A percentile compares a stretch with the other conserved stretches of the same genome.
Evolutionary conservation across 2,329 filamentous ascomycete species (phyloP).

Genomic region (Diaporthe citrichinensis): DNA sequence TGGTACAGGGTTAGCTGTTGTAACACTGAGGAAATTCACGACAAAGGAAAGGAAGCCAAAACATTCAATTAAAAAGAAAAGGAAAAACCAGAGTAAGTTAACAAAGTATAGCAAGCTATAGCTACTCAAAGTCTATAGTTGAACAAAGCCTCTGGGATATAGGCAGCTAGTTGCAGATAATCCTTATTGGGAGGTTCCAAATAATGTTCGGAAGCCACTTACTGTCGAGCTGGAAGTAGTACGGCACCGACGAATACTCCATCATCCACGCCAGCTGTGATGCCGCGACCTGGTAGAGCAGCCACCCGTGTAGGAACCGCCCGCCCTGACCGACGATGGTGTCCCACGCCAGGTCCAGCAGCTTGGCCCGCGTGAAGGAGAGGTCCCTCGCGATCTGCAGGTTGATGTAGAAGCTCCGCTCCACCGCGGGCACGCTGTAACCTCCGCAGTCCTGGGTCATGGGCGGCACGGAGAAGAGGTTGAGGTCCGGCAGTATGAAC

Average conservation of each 20-base stretch:
- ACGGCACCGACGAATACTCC: conserved; percentile 30
- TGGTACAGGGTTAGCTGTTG: neutral
- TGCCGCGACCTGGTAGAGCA: conserved; percentile 25
- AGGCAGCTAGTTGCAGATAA: neutral
- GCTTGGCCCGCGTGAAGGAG: conserved; percentile 29
- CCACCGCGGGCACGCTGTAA: conserved; percentile 26
- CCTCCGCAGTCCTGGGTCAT: conserved; percentile 30
- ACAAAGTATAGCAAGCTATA: neutral
- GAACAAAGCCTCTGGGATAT: neutral
- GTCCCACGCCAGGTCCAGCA: conserved; percentile 33
- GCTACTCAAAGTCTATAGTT: neutral
- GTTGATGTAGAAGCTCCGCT: conserved; percentile 30
- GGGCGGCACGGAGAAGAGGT: conserved; percentile 21
- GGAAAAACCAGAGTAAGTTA: too few species aligned
- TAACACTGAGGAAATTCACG: too few species aligned
- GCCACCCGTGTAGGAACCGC: conserved; percentile 20
- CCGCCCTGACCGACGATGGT: conserved; percentile 29
- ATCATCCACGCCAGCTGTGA: conserved; percentile 34
- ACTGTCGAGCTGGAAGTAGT: conserved; percentile 27
- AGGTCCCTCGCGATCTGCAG: conserved; percentile 17
- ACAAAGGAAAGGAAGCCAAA: too few species aligned
- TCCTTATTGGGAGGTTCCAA: neutral
- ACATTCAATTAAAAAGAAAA: too few species aligned
- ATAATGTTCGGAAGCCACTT: neutral
- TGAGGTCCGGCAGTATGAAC: neutral